Conservation (phyloP, 192 early-diverging fungal species). For the Gigaspora rosea region DNA sequence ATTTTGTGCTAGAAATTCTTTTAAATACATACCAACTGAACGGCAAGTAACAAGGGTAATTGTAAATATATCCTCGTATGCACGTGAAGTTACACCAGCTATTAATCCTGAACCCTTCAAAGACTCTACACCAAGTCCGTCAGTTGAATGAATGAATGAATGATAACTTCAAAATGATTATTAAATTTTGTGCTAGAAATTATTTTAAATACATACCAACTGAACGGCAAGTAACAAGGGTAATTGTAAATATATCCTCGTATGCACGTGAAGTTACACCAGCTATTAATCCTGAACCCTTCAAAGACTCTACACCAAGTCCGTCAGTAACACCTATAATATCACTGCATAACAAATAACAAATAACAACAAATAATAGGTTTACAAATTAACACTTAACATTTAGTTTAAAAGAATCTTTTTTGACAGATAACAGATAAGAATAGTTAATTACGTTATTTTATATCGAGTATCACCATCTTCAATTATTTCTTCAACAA, state of each 20-base stretch:
- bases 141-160: too few relatives aligned
- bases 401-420: too few relatives aligned
- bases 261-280: slow-evolving; percentile 95
- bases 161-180: not conserved
- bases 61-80: slow-evolving; percentile 98
- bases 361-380: too few relatives aligned
- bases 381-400: too few relatives aligned
- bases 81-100: slow-evolving; percentile 93
- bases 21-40: slow-evolving; percentile 73
- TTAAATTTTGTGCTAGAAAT: not conserved
- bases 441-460: slow-evolving; percentile 49
- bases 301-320: slow-evolving; percentile 96
- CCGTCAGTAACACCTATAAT: slow-evolving; percentile 88
- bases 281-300: slow-evolving; percentile 96
- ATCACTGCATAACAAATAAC: slow-evolving; percentile 37
- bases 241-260: slow-evolving; percentile 96
- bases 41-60: slow-evolving; percentile 95
- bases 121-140: slow-evolving; percentile 97
- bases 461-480: slow-evolving; percentile 78
- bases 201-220: slow-evolving; percentile 62
- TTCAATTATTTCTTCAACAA: slow-evolving; percentile 70
- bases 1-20: not conserved
- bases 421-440: too few relatives aligned
- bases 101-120: slow-evolving; percentile 95
- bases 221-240: slow-evolving; percentile 95